A percentile compares a stretch with the other conserved stretches of the same genome.
These are phyloP conservation scores for Beauveria brongniartii DNA, from an alignment of 2,329 filamentous ascomycete species.

Conservation along the genomic window DNA sequence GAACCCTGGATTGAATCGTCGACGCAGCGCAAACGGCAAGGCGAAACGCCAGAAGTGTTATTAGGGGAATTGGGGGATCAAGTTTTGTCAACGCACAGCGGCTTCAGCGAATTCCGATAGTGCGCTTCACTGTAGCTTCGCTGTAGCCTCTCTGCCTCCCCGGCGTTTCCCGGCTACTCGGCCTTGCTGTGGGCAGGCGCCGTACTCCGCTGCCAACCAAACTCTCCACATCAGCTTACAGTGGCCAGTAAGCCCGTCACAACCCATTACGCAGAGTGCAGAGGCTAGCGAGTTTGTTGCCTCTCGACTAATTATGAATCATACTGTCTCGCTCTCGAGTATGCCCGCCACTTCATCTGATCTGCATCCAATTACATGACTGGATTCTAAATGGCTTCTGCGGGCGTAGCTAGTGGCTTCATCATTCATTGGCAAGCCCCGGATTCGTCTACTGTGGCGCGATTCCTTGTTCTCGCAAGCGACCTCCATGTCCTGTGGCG, in stretches of 20 bases:
- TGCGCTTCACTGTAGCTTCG: not conserved
- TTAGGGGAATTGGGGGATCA: not conserved
- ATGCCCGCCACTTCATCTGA: not conserved
- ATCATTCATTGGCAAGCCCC: too few relatives aligned
- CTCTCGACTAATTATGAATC: constrained; percentile 10
- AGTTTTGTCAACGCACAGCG: not conserved
- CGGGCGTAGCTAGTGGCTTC: not conserved
- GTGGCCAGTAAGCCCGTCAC: not conserved
- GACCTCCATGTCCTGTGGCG: too few relatives aligned
- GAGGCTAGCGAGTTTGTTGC: not conserved
- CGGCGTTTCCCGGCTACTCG: constrained; percentile 11
- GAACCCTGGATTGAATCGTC: not conserved
- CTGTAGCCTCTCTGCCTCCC: not conserved
- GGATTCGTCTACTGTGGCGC: too few relatives aligned
- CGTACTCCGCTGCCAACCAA: not conserved
- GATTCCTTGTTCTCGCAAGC: too few relatives aligned
- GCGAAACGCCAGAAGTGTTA: not conserved
- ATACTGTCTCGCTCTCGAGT: not conserved
- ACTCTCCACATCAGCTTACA: constrained; percentile 8
- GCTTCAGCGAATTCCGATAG: constrained; percentile 2
- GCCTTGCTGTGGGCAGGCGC: constrained; percentile 1
- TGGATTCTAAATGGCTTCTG: not conserved
- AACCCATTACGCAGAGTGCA: constrained; percentile 6
- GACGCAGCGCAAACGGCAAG: not conserved
- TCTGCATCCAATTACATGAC: not conserved